A percentile compares a stretch with the other conserved stretches of the same genome.
Evolutionary conservation across 257 asterid genomes (phyloP).

Genomic region (Salvia hispanica): DNA sequence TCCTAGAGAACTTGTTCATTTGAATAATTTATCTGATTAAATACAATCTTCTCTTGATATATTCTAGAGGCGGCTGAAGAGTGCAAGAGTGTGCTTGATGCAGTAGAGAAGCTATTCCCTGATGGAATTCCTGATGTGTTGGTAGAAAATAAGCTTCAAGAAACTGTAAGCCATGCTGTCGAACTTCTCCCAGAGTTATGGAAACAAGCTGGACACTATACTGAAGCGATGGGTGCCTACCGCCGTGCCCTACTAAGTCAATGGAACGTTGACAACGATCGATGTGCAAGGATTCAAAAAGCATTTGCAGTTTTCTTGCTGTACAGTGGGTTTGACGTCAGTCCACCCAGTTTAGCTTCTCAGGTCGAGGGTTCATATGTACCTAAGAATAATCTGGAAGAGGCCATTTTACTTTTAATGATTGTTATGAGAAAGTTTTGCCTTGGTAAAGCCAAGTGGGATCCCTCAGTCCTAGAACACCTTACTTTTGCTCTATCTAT

Average conservation of each 20-base stretch:
- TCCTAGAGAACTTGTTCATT: constrained; percentile 17
- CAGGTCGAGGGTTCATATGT: constrained; percentile 89
- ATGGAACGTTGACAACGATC: constrained; percentile 88
- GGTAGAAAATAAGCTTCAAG: constrained; percentile 92
- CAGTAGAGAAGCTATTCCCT: constrained; percentile 82
- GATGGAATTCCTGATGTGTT: constrained; percentile 79
- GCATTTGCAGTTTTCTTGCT: constrained; percentile 86
- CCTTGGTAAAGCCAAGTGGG: constrained; percentile 88
- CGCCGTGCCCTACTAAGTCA: constrained; percentile 93
- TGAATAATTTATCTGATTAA: constrained; percentile 34
- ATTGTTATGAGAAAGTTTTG: constrained; percentile 83
- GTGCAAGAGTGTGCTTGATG: constrained; percentile 93
- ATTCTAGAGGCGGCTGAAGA: constrained; percentile 87
- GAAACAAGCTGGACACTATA: constrained; percentile 71
- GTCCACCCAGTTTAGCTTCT: constrained; percentile 85
- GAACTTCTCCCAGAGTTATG: constrained; percentile 95
- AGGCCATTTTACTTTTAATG: constrained; percentile 90
- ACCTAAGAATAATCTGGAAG: constrained; percentile 91
- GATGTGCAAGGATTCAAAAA: constrained; percentile 95
- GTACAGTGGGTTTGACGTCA: constrained; percentile 80
- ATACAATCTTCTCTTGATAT: constrained; percentile 43
- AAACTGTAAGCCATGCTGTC: constrained; percentile 85
- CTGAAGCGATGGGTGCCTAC: constrained; percentile 83
- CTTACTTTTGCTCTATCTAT: constrained; percentile 82
- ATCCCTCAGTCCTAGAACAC: constrained; percentile 84